A percentile compares a stretch with the other conserved stretches of the same genome.
Evolutionary conservation across 148 eudicot genomes (phyloP).

Genomic region (Rhododendron molle): DNA sequence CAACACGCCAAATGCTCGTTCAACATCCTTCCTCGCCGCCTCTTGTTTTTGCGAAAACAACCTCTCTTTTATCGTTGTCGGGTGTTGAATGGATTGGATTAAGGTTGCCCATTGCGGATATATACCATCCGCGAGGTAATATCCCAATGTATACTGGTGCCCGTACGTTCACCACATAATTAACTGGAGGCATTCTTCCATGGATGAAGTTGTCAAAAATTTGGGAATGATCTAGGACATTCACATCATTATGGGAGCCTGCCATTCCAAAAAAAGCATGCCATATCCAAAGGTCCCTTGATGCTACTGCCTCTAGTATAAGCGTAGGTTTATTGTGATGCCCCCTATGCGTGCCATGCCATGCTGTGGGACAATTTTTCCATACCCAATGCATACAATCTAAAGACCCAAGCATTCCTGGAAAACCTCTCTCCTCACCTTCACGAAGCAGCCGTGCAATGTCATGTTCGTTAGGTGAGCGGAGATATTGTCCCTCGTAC

Average conservation of each 20-base stretch:
- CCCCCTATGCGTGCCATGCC: too few species aligned
- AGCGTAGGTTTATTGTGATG: too few species aligned
- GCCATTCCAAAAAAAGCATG: background rate
- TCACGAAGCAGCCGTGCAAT: too few species aligned
- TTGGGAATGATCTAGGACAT: background rate
- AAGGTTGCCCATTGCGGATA: background rate
- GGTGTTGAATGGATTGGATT: background rate
- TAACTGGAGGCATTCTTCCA: background rate
- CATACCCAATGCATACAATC: too few species aligned
- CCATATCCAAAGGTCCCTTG: background rate
- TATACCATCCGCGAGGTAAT: background rate
- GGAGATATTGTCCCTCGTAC: too few species aligned
- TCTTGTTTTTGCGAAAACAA: background rate
- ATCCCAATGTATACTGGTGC: background rate
- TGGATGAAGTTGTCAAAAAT: background rate
- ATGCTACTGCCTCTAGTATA: too few species aligned
- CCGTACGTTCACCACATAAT: background rate
- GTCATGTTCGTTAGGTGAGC: too few species aligned
- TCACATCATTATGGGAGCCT: background rate
- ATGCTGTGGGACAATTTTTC: too few species aligned
- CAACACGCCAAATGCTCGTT: background rate
- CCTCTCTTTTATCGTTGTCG: background rate
- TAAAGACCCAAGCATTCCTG: too few species aligned
- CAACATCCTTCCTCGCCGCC: background rate
- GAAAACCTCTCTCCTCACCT: too few species aligned